Base-by-base conservation (phyloP, 1,139 yeast genomes). In the Kurtzmaniella quercitrusa region DNA sequence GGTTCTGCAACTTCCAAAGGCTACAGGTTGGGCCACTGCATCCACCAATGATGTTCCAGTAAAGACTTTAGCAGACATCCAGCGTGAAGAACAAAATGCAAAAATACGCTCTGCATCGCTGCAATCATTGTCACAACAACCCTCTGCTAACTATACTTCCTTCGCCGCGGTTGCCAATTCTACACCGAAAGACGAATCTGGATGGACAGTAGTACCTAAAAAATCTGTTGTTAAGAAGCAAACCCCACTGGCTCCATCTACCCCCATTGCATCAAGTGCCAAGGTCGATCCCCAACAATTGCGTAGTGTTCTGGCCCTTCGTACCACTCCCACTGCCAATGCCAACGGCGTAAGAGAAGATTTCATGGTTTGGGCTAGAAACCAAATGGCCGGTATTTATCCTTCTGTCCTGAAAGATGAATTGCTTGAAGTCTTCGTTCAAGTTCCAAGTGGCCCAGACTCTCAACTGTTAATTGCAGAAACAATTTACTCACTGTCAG, bases 391-490 rank as follows among this genome's bases (percentile, higher is more conserved):
- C 47, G 83, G 78, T 48, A 70, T 93, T 55, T 84, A 87, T 56
- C 78, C 84, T 5, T 83, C 88, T 17, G 93, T 89, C 36, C 77
- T 85, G 21, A 73, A 73, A 41, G 84, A 82, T 50, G 96, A 87
- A 57, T 80, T 93, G 43, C 69, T 93, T 45, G 84, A 87, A 47
- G 84, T 93, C 61, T 76, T 93, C 54, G 69, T 89, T 45, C 82
- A 91, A 42, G 75, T 93, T 49, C 97, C 98, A 33, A 61, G 58
- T 34, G 79, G 80, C 38, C 54, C 72, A 5, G 96, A 89, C 52
- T 81, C 95, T 1, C 72, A 76, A 39, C 95, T 84, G 59, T 87
- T 93, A 58, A 89, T 93, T 57, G 84, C 96, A 3, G 98, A 93
- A 60, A 88, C 97, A 12, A 82, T 93, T 47, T 91, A 89, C 65